Evolutionary conservation across 2,329 filamentous ascomycete genomes (phyloP).

Genomic region (Xylogone sp.): DNA sequence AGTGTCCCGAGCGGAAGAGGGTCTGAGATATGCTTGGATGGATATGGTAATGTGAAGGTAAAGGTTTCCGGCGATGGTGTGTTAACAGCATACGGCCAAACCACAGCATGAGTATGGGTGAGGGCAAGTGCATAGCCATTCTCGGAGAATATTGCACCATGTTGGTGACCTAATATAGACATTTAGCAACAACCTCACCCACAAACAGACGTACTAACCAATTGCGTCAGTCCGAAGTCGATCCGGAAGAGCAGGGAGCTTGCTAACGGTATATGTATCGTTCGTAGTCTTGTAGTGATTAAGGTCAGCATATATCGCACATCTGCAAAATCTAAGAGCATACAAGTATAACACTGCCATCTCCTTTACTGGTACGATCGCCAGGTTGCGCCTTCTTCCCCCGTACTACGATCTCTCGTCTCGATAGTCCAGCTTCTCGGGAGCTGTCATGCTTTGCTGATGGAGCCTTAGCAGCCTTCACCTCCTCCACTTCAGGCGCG

Average conservation of each 20-base stretch:
- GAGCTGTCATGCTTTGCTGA: slow-evolving; percentile 34
- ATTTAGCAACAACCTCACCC: slow-evolving; percentile 14
- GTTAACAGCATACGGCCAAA: slow-evolving; percentile 83
- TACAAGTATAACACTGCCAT: slow-evolving; percentile 65
- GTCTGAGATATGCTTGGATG: slow-evolving; percentile 62
- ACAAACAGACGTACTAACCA: slow-evolving; percentile 45
- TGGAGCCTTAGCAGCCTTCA: slow-evolving; percentile 45
- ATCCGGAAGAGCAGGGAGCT: slow-evolving; percentile 78
- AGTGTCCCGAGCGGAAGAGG: slow-evolving; percentile 79
- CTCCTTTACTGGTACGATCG: slow-evolving; percentile 65
- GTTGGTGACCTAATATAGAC: slow-evolving; percentile 50
- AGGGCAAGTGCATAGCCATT: slow-evolving; percentile 75
- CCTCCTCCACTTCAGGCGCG: slow-evolving; percentile 51
- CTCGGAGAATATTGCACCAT: slow-evolving; percentile 61
- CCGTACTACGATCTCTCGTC: slow-evolving; percentile 52
- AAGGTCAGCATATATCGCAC: slow-evolving; percentile 5
- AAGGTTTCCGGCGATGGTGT: slow-evolving; percentile 71
- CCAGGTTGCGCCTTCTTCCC: slow-evolving; percentile 60
- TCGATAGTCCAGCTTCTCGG: slow-evolving; percentile 18
- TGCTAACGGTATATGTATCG: slow-evolving; percentile 79
- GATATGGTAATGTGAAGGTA: slow-evolving; percentile 73
- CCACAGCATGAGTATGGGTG: slow-evolving; percentile 75
- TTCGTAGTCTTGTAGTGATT: slow-evolving; percentile 63
- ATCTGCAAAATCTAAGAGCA: slow-evolving; percentile 21
- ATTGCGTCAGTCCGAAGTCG: slow-evolving; percentile 63